Percentiles rank a stretch among this genome's conserved stretches.
These are phyloP conservation scores for Candida frijolesensis DNA, from an alignment of 1,139 yeast species.

Conservation along the genomic window DNA sequence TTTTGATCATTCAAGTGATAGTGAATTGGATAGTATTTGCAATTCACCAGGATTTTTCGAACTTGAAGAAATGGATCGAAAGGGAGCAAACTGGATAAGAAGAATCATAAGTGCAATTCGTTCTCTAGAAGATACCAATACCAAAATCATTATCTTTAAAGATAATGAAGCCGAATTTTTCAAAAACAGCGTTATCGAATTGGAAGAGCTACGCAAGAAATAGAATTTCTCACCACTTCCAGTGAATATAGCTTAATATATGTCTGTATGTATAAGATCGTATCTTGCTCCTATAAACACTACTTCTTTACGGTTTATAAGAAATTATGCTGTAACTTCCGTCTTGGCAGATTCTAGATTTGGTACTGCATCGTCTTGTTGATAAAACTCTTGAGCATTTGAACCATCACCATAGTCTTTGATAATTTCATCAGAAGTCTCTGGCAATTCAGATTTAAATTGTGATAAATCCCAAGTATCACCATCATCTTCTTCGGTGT, in stretches of 20 bases:
- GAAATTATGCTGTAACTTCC: conserved; percentile 7
- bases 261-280: not conserved
- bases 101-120: conserved; percentile 41
- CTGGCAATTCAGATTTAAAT: conserved; percentile 53
- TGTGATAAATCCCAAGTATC: conserved; percentile 75
- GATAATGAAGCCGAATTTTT: conserved; percentile 42
- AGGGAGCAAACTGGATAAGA: conserved; percentile 52
- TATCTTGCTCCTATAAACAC: not conserved
- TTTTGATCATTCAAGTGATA: conserved; percentile 2
- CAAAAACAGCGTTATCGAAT: conserved; percentile 16
- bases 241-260: not conserved
- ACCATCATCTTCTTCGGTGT: conserved; percentile 50
- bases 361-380: conserved; percentile 14
- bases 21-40: conserved; percentile 14
- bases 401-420: conserved; percentile 60
- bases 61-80: conserved; percentile 44
- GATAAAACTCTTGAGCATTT: conserved; percentile 26
- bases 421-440: conserved; percentile 37
- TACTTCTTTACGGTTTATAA: not conserved
- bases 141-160: conserved; percentile 37
- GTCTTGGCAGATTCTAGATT: conserved; percentile 7
- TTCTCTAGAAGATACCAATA: conserved; percentile 40
- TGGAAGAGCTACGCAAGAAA: conserved; percentile 12
- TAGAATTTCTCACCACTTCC: not conserved
- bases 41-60: conserved; percentile 20